Base-by-base conservation (phyloP, 2,329 filamentous ascomycete genomes). In the Gyromitra esculenta region DNA sequence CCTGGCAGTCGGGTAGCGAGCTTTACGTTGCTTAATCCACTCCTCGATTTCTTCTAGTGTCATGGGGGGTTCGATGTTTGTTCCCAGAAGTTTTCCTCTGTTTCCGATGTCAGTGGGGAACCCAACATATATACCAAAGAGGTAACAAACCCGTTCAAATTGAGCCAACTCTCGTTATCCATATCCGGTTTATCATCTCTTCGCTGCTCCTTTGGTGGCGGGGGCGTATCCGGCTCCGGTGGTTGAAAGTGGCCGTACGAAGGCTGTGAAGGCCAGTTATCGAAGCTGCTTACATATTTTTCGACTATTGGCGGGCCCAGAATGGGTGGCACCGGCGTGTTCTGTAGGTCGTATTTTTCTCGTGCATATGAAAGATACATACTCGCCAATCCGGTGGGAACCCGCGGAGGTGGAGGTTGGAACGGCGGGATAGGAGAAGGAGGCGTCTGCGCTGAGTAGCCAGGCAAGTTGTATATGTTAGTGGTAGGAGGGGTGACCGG, bases 51-150 rank as follows among this genome's bases (percentile, higher is more conserved):
- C 78, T 37, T 76, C 73, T 4, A 63, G 66, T 5, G 78, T 78
- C 41, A 78, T 73, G 1, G 78, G 78, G 0, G 78, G 78, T 18
- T 67, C 52, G 11, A 79, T 77, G 50, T 79, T 77, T 13, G 78
- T 79, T 25, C 78, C 78, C 18, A 79, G n/a, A 4, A 79, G 74
- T 31, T 75, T 79, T 15, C 78, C 78, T 0, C 73, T 76, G 2
- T 43, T 52, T 1, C 1, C 41, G 11, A 9, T 74, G 6, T 74
- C 25, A 68, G 52, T n/a, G 50, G 6, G 21, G 50, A 31, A 9
- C 11, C 25, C 11, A 11, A n/a, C 21, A 39, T 31, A 31, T 7
- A 21, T 25, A 37, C 11, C 18, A 60, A 11, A 6, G 6, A 18
- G 21, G 18, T 15, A 52, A 21, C 57, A 7, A 25, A 76, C 73